phyloP scores from a whole-genome alignment of 108 stramenopile genomes.

The Nitzschia sp. region DNA sequence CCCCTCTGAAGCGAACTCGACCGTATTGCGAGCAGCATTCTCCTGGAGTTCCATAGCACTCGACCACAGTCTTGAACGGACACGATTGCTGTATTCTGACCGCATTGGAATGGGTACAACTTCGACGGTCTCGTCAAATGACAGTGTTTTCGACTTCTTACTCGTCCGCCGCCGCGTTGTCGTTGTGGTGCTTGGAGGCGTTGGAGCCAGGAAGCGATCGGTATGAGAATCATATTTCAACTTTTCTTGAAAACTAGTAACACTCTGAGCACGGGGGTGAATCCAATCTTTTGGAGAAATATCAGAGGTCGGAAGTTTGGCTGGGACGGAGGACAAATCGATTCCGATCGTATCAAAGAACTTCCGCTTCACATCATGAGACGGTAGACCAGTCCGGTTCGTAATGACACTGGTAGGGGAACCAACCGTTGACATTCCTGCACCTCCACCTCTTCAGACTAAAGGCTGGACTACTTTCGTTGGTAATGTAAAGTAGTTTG shows the following conservation, averaged over 20 bases:
- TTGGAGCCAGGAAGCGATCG: slow-evolving; percentile 7
- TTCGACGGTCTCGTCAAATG: slow-evolving; percentile 54
- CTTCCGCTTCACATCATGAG: slow-evolving; percentile 2
- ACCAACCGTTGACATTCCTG: neutral
- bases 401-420: neutral
- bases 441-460: too few relatives aligned
- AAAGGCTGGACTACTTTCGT: too few relatives aligned
- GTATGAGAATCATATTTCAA: slow-evolving; percentile 12
- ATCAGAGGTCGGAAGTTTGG: neutral
- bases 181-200: neutral
- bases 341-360: slow-evolving; percentile 12
- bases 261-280: slow-evolving; percentile 1
- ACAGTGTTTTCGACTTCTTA: slow-evolving; percentile 22
- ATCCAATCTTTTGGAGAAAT: neutral
- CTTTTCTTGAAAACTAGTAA: slow-evolving; percentile 10
- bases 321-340: neutral
- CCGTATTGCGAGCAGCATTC: slow-evolving; percentile 65
- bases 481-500: too few relatives aligned
- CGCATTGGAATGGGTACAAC: slow-evolving; percentile 77
- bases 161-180: neutral
- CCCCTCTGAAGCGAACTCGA: slow-evolving; percentile 79
- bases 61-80: slow-evolving; percentile 62
- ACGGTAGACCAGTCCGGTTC: neutral
- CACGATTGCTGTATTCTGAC: slow-evolving; percentile 63
- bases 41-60: slow-evolving; percentile 59